A percentile compares a stretch with the other conserved stretches of the same genome.
These are phyloP conservation scores for Sugiyamaella marilandica DNA, from an alignment of 805 yeast genomes.

Conservation along the genomic window DNA sequence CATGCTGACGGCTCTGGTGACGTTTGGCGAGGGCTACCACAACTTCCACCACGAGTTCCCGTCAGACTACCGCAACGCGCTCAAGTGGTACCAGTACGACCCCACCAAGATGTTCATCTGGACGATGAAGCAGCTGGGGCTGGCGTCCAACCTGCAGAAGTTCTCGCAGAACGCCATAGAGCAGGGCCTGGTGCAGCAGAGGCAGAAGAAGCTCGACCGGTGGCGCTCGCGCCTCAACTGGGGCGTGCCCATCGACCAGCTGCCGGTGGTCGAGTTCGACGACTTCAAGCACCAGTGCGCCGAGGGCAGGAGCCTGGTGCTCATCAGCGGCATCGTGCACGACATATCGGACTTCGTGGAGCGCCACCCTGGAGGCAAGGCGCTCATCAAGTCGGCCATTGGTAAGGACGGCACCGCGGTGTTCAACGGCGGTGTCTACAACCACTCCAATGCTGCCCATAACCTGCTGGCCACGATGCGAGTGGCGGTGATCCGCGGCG, in stretches of 20 bases:
- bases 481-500: slow-evolving; percentile 77
- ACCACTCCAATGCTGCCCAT: slow-evolving; percentile 89
- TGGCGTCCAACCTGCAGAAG: slow-evolving; percentile 53
- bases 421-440: slow-evolving; percentile 91
- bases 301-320: slow-evolving; percentile 54
- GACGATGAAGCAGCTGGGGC: slow-evolving; percentile 46
- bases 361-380: slow-evolving; percentile 91
- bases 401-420: slow-evolving; percentile 95
- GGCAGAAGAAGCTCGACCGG: slow-evolving; percentile 72
- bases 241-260: slow-evolving; percentile 89
- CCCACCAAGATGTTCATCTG: slow-evolving; percentile 79
- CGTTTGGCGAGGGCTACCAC: slow-evolving; percentile 88
- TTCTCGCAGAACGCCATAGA: slow-evolving; percentile 59
- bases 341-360: slow-evolving; percentile 87
- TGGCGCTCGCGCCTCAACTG: slow-evolving; percentile 77
- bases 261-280: slow-evolving; percentile 62
- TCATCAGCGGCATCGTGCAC: slow-evolving; percentile 87
- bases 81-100: slow-evolving; percentile 70
- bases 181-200: slow-evolving; percentile 71
- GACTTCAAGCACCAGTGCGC: slow-evolving; percentile 49
- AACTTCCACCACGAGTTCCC: slow-evolving; percentile 96
- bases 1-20: slow-evolving; percentile 55
- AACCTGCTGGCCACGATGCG: slow-evolving; percentile 91
- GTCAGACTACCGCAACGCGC: slow-evolving; percentile 76
- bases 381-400: slow-evolving; percentile 70